Percentiles rank a stretch among this genome's conserved stretches.
Evolutionary conservation across 129 eudicot genomes (phyloP).

Genomic region (Lactuca sativa): DNA sequence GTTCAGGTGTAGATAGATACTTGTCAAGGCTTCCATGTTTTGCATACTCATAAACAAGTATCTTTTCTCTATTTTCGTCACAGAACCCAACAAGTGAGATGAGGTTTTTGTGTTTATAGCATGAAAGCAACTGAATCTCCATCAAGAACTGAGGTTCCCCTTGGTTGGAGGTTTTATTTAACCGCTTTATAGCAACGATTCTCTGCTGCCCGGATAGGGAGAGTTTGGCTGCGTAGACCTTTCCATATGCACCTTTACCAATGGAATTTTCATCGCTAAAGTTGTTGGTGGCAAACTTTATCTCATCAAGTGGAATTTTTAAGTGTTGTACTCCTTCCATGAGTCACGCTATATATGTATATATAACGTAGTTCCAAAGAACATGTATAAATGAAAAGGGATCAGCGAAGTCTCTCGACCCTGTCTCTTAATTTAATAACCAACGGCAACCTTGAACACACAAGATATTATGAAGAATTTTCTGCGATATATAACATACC

Average conservation of each 20-base stretch:
- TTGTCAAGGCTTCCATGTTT: conserved; percentile 11
- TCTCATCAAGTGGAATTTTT: neutral
- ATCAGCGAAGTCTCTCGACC: too few species aligned
- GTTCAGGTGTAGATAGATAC: neutral
- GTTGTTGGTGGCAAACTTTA: conserved; percentile 5
- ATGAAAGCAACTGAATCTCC: neutral
- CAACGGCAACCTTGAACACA: too few species aligned
- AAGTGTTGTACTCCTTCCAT: neutral
- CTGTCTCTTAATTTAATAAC: too few species aligned
- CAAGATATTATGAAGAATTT: too few species aligned
- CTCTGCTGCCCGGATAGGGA: neutral
- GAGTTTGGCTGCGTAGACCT: conserved; percentile 1
- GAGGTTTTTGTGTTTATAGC: neutral
- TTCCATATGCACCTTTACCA: neutral
- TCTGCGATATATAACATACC: too few species aligned
- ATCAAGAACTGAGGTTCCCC: conserved; percentile 2
- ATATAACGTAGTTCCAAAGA: too few species aligned
- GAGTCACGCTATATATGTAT: too few species aligned
- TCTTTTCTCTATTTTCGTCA: neutral
- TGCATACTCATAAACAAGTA: neutral
- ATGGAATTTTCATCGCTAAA: conserved; percentile 4
- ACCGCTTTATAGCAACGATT: neutral
- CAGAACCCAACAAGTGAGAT: conserved; percentile 2
- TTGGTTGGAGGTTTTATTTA: neutral
- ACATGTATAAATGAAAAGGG: too few species aligned